A percentile compares a stretch with the other conserved stretches of the same genome.
Evolutionary conservation across 2,329 filamentous ascomycete species (phyloP).

Genomic region (Botrytis fragariae): DNA sequence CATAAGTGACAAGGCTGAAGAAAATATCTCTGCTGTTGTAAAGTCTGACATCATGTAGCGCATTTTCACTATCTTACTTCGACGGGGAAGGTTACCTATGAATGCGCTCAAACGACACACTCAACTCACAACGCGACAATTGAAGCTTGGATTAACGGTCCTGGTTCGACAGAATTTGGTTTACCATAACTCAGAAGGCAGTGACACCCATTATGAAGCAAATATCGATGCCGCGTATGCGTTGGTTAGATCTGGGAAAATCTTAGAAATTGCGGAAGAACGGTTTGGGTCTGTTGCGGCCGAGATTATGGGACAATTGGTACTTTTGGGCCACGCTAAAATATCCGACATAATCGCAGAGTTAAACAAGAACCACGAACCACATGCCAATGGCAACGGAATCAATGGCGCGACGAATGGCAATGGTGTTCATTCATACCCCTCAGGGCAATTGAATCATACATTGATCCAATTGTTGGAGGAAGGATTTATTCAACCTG

Average conservation of each 20-base stretch:
- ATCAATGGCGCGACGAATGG: conserved; percentile 28
- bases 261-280: conserved; percentile 70
- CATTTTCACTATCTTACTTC: conserved; percentile 77
- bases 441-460: conserved; percentile 43
- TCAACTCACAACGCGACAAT: conserved; percentile 67
- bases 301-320: conserved; percentile 69
- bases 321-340: conserved; percentile 74
- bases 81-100: conserved; percentile 73
- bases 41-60: conserved; percentile 54
- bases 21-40: conserved; percentile 12
- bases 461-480: conserved; percentile 53
- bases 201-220: conserved; percentile 75
- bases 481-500: conserved; percentile 65
- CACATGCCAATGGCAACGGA: conserved; percentile 35
- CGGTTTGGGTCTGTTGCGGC: conserved; percentile 73
- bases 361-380: conserved; percentile 43
- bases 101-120: conserved; percentile 68
- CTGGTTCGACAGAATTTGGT: conserved; percentile 87
- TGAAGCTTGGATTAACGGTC: conserved; percentile 78
- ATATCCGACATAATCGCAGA: conserved; percentile 67
- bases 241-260: conserved; percentile 76
- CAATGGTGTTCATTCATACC: conserved; percentile 12
- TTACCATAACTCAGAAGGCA: conserved; percentile 59
- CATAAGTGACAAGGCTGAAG: conserved; percentile 23
- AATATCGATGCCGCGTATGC: conserved; percentile 79